Percentiles rank a stretch among this genome's conserved stretches.
phyloP scores from a whole-genome alignment of 1,284 basidiomycete species.

The Mycena sp. region DNA sequence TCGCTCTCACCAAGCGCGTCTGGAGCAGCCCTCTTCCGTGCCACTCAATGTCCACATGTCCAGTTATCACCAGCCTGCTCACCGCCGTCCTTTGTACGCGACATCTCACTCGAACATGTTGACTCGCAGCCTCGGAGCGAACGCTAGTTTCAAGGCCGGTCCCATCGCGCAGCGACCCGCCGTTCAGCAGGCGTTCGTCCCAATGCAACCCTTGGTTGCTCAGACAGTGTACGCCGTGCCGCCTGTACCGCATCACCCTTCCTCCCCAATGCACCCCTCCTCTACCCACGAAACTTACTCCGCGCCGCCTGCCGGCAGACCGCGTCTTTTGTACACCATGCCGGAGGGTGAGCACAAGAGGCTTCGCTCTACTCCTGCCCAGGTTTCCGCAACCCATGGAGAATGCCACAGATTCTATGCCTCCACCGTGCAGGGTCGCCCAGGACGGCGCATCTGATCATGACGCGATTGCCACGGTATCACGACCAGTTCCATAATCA shows the following conservation, averaged over 20 bases:
- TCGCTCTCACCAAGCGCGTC: slow-evolving; percentile 7
- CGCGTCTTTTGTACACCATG: not conserved
- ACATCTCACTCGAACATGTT: slow-evolving; percentile 28
- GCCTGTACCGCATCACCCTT: too few relatives aligned
- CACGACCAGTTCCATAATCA: too few relatives aligned
- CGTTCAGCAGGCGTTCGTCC: slow-evolving; percentile 2
- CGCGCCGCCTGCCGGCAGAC: not conserved
- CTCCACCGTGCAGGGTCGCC: not conserved
- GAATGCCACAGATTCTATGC: slow-evolving; percentile 10
- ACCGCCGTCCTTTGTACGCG: slow-evolving; percentile 27
- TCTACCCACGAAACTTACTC: not conserved
- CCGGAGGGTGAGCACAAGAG: slow-evolving; percentile 17
- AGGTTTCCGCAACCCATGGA: not conserved
- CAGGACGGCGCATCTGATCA: not conserved
- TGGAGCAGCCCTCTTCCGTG: not conserved
- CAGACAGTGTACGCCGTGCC: not conserved
- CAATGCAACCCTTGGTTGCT: not conserved
- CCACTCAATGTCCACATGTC: not conserved
- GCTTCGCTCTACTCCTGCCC: slow-evolving; percentile 16
- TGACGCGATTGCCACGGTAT: too few relatives aligned
- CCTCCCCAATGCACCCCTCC: not conserved
- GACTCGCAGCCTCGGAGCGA: slow-evolving; percentile 27
- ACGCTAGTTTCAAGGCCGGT: slow-evolving; percentile 7
- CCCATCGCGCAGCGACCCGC: slow-evolving; percentile 15
- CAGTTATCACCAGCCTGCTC: not conserved